phyloP scores from a whole-genome alignment of 257 asterid genomes.

The Solanum tarapatanum region DNA sequence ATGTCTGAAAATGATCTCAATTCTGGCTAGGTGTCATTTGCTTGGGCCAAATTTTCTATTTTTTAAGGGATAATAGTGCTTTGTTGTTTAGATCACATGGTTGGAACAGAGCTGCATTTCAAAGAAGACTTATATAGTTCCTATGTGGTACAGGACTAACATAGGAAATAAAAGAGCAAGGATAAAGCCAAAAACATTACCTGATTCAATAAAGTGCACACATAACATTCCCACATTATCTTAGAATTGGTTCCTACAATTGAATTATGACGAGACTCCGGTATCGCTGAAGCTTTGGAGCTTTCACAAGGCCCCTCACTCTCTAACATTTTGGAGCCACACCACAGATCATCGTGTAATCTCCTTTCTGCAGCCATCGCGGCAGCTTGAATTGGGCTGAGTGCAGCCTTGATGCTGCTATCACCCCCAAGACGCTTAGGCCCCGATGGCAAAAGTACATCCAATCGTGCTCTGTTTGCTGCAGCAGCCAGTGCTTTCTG shows the following conservation, averaged over 20 bases:
- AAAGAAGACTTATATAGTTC: not conserved
- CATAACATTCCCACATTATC: slow-evolving; percentile 44
- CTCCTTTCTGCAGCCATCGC: slow-evolving; percentile 98
- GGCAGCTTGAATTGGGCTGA: slow-evolving; percentile 76
- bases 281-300: slow-evolving; percentile 4
- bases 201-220: slow-evolving; percentile 59
- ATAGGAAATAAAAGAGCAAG: not conserved
- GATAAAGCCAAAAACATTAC: slow-evolving; percentile 14
- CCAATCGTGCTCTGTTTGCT: slow-evolving; percentile 38
- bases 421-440: slow-evolving; percentile 72
- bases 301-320: slow-evolving; percentile 32
- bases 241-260: slow-evolving; percentile 14
- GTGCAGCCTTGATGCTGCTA: slow-evolving; percentile 44
- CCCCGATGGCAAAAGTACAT: slow-evolving; percentile 41
- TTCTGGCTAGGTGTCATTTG: not conserved
- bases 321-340: slow-evolving; percentile 51
- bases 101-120: not conserved
- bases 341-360: slow-evolving; percentile 69
- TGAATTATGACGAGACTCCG: slow-evolving; percentile 4
- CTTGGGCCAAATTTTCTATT: not conserved
- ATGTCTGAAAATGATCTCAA: not conserved
- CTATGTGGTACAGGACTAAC: not conserved
- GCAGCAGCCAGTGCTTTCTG: slow-evolving; percentile 64
- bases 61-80: not conserved
- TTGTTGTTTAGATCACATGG: not conserved